phyloP scores from a whole-genome alignment of 2,329 filamentous ascomycete genomes.

The Coniochaeta sp. region DNA sequence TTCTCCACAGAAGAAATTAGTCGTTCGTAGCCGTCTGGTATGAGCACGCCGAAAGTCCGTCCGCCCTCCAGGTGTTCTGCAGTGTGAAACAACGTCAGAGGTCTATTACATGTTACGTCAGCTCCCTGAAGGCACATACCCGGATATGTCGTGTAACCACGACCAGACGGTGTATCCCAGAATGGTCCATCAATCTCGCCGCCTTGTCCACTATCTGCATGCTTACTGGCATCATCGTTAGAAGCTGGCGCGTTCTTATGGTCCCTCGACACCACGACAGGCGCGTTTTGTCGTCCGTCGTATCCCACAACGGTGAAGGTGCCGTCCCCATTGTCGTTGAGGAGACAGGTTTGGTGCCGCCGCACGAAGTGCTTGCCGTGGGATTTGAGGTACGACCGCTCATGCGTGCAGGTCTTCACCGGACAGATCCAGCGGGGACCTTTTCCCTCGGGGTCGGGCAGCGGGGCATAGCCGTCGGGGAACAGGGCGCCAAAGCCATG shows the following conservation, averaged over 20 bases:
- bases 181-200: not conserved
- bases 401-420: not conserved
- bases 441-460: not conserved
- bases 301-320: slow-evolving; percentile 9
- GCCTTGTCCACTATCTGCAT: not conserved
- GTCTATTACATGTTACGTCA: not conserved
- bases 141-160: not conserved
- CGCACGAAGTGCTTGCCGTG: not conserved
- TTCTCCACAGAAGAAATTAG: not conserved
- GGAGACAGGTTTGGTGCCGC: not conserved
- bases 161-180: not conserved
- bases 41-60: not conserved
- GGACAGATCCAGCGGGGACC: not conserved
- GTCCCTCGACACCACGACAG: slow-evolving; percentile 10
- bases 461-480: not conserved
- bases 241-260: not conserved
- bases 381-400: not conserved
- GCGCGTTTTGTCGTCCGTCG: slow-evolving; percentile 4
- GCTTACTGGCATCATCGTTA: not conserved
- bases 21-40: not conserved
- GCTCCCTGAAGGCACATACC: not conserved
- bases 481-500: not conserved
- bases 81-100: not conserved
- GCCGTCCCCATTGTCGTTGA: slow-evolving; percentile 16
- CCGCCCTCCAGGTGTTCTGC: not conserved